Evolutionary conservation across 225 moss, liverwort and hornwort genomes (phyloP).

Genomic region (Bryoerythrophyllum caledonicum): DNA sequence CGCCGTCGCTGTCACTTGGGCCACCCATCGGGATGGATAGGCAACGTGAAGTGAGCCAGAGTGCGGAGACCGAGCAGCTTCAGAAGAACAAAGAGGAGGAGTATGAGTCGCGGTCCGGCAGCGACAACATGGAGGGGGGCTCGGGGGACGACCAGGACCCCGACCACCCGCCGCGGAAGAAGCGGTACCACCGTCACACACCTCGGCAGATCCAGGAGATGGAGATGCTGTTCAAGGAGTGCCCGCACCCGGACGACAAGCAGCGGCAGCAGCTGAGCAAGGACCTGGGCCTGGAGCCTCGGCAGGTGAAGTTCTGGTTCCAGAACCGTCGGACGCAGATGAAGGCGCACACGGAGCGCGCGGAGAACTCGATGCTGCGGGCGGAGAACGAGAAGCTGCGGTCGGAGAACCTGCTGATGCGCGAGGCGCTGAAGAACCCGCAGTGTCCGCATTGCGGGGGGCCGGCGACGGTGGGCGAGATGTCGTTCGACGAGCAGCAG

Average conservation of each 20-base stretch:
- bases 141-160: conserved; percentile 83
- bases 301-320: conserved; percentile 94
- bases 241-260: conserved; percentile 91
- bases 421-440: conserved; percentile 80
- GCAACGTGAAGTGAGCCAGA: conserved; percentile 66
- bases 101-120: conserved; percentile 79
- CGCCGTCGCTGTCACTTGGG: conserved; percentile 48
- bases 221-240: conserved; percentile 92
- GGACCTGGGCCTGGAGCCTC: conserved; percentile 77
- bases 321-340: conserved; percentile 86
- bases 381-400: conserved; percentile 73
- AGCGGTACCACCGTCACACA: conserved; percentile 81
- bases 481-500: conserved; percentile 95
- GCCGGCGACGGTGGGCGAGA: conserved; percentile 77
- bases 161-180: conserved; percentile 75
- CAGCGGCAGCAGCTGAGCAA: conserved; percentile 87
- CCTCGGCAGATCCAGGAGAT: conserved; percentile 88
- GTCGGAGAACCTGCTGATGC: conserved; percentile 56
- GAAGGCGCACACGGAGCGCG: conserved; percentile 89
- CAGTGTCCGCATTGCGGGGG: conserved; percentile 90
- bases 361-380: conserved; percentile 69
- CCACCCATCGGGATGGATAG: conserved; percentile 63
- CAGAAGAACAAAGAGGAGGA: conserved; percentile 64
- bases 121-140: conserved; percentile 87
- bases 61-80: conserved; percentile 37